Evolutionary conservation across 257 asterid species (phyloP), one percentile per base, ranked within the genome.

Genomic region (Phtheirospermum japonicum): DNA sequence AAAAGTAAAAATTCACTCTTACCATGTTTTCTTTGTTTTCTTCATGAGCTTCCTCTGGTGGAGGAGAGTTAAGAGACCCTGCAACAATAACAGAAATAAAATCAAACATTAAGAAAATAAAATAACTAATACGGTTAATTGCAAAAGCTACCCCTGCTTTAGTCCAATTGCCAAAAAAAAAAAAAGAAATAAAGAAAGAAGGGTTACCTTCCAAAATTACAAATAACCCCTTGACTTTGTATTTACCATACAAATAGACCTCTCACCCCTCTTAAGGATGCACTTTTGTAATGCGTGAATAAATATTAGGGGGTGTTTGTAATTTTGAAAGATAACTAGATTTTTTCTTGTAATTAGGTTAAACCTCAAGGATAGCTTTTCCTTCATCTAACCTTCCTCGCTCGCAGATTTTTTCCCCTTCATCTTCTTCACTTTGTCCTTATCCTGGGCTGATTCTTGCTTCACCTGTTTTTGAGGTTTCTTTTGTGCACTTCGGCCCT

Each of bases 1-100:
- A 4, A 12, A 20, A 0, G 4, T 30, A 12, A 46, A 37, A 19
- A 37, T 23, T 59, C 14, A 34, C 45, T 65, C 75, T n/a, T n/a
- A 91, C 98, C 93, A 80, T 42, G 73, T 91, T 91, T 72, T 91
- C 98, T 75, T 91, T 88, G 77, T 88, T 79, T 42, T 86, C 98
- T 75, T 77, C 75, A 62, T 69, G 79, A 63, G 63, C 57, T 63
- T 75, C 79, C 61, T 79, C 77, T 19, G 81, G 72, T 17, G 82
- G 71, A 62, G 85, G 69, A 64, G 85, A 56, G 53, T 71, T 61
- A 43, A 68, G 53, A 37, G 72, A 68, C 63, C 77, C 98, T 79
- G 76, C 59, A 72, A 54, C 61, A 65, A 65, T 13, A 26, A 53
- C 60, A 61, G n/a, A n/a, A 61, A 58, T 16, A 32, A 17, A 43